These are phyloP conservation scores for Xylaria sp. DNA, from an alignment of 2,329 filamentous ascomycete species.

Conservation along the genomic window DNA sequence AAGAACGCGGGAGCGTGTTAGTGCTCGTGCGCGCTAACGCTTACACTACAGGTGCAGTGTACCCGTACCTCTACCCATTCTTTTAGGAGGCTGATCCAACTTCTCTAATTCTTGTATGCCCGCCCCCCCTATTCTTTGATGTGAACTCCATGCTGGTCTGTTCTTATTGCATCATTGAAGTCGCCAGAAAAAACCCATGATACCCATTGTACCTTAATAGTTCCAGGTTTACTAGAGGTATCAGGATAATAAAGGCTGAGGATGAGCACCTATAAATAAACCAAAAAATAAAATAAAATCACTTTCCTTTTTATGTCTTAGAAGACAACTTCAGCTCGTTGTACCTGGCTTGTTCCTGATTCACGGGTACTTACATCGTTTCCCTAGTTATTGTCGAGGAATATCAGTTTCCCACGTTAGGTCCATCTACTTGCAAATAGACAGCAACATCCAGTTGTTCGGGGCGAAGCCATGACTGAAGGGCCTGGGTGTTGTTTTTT, in stretches of 20 bases:
- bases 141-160: neutral
- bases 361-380: neutral
- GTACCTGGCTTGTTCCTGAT: no score
- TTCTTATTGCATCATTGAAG: neutral
- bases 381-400: neutral
- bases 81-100: neutral
- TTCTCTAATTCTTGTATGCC: neutral
- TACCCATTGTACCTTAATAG: neutral
- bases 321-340: no score
- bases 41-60: neutral
- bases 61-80: constrained; percentile 7
- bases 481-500: neutral
- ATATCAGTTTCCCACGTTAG: no score
- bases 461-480: neutral
- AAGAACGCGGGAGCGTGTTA: constrained; percentile 1
- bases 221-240: no score
- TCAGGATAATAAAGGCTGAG: no score
- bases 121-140: neutral
- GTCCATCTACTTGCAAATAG: no score
- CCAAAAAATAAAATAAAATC: no score
- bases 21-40: constrained; percentile 5
- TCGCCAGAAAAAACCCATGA: neutral
- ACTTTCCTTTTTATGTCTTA: no score
- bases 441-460: no score
- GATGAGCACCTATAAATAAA: neutral